Evolutionary conservation across 2,329 filamentous ascomycete species (phyloP).

Genomic region (Phoma sp.): DNA sequence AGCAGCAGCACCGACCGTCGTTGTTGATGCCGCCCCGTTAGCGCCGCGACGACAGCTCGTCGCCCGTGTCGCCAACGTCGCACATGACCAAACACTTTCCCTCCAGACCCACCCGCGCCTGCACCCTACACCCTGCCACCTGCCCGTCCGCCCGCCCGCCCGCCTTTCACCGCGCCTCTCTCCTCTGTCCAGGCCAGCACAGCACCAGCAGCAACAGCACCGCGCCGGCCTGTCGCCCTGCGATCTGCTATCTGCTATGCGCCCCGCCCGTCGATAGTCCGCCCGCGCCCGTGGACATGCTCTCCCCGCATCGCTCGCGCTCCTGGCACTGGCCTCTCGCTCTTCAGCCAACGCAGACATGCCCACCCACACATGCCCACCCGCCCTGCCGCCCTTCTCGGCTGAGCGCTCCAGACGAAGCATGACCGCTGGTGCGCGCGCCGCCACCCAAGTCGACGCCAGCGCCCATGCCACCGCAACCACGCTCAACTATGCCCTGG

Average conservation of each 20-base stretch:
- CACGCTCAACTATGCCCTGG: slow-evolving; percentile 38
- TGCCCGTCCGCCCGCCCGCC: background rate
- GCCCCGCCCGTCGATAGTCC: background rate
- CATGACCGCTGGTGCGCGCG: slow-evolving; percentile 2
- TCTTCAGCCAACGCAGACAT: background rate
- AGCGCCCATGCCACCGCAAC: slow-evolving; percentile 20
- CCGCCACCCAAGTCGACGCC: slow-evolving; percentile 7
- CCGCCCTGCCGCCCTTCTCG: background rate
- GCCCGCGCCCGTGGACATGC: slow-evolving; percentile 20
- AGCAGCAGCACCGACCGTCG: too few species aligned
- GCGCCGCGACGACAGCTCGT: background rate
- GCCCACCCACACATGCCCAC: background rate
- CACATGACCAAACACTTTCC: background rate
- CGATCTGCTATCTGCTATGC: too few species aligned
- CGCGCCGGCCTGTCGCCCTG: too few species aligned
- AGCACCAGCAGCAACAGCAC: background rate
- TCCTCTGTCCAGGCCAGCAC: background rate
- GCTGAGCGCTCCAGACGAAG: background rate
- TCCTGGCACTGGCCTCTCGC: slow-evolving; percentile 11
- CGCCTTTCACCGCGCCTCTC: background rate
- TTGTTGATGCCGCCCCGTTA: background rate
- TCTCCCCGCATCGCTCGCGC: slow-evolving; percentile 22
- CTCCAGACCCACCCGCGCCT: background rate
- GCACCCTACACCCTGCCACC: too few species aligned
- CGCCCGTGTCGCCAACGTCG: background rate